Evolutionary conservation across 768 basidiomycete species (phyloP).

Genomic region (Terana coerulea): DNA sequence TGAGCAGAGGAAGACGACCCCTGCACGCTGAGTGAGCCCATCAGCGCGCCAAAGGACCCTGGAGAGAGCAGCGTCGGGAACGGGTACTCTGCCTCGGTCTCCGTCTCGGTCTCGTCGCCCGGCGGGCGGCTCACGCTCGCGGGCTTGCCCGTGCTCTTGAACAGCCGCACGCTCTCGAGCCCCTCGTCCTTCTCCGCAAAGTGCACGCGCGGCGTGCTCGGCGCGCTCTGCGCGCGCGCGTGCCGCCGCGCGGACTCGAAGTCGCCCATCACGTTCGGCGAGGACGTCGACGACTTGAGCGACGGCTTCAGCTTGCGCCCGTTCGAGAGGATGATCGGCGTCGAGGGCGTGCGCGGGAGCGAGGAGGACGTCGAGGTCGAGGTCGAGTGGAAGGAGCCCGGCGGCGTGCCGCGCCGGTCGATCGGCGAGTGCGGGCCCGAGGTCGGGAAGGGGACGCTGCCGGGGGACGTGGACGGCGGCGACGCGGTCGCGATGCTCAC

Average conservation of each 20-base stretch:
- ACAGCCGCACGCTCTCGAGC: conserved; percentile 59
- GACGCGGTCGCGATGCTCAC: not conserved
- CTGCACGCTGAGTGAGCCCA: not conserved
- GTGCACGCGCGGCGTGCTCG: conserved; percentile 53
- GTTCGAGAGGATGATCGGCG: conserved; percentile 53
- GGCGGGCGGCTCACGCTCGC: conserved; percentile 52
- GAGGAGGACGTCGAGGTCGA: conserved; percentile 2
- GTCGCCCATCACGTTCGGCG: conserved; percentile 41
- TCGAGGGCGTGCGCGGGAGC: conserved; percentile 33
- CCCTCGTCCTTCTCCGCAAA: conserved; percentile 64
- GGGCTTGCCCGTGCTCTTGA: conserved; percentile 65
- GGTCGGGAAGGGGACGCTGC: conserved; percentile 41
- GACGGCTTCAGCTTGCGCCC: conserved; percentile 88
- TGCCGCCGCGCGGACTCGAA: conserved; percentile 30
- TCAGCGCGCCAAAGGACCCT: conserved; percentile 5
- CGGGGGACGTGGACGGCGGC: conserved; percentile 5
- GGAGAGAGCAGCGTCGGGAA: conserved; percentile 17
- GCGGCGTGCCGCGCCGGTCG: conserved; percentile 18
- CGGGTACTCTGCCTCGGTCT: conserved; percentile 33
- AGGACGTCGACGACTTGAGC: conserved; percentile 62
- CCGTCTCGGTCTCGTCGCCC: conserved; percentile 42
- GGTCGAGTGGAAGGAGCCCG: conserved; percentile 18
- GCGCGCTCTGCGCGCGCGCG: conserved; percentile 49
- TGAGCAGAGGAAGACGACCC: conserved; percentile 4
- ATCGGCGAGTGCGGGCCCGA: conserved; percentile 27